These are phyloP conservation scores for Scheffersomyces segobiensis DNA, from an alignment of 1,139 yeast genomes.

Conservation along the genomic window DNA sequence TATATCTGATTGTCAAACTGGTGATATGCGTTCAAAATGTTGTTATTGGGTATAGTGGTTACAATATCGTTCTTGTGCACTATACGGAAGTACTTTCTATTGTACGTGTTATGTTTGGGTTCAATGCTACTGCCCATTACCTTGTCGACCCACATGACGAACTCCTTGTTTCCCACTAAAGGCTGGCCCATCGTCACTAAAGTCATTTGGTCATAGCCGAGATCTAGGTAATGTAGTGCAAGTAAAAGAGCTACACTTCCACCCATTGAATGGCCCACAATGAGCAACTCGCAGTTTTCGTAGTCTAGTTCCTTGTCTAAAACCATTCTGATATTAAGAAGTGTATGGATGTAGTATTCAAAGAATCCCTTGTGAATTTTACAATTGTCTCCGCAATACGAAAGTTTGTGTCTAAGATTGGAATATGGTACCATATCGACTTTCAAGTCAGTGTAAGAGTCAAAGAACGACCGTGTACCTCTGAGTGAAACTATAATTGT, in stretches of 20 bases:
- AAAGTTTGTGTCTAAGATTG: conserved; percentile 24
- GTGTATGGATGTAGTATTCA: conserved; percentile 31
- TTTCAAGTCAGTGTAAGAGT: conserved; percentile 45
- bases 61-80: conserved; percentile 50
- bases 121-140: conserved; percentile 30
- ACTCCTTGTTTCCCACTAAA: conserved; percentile 43
- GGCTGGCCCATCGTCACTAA: conserved; percentile 57
- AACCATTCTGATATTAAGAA: conserved; percentile 25
- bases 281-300: conserved; percentile 33
- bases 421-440: conserved; percentile 38
- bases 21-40: conserved; percentile 26
- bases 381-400: conserved; percentile 38
- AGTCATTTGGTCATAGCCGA: conserved; percentile 32
- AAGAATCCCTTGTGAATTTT: conserved; percentile 51
- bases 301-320: conserved; percentile 25
- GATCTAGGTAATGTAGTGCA: conserved; percentile 37
- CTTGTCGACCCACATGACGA: conserved; percentile 39
- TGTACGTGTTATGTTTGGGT: conserved; percentile 20
- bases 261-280: conserved; percentile 55
- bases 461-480: conserved; percentile 51
- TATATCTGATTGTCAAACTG: conserved; percentile 50
- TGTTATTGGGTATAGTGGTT: conserved; percentile 41
- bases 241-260: conserved; percentile 48
- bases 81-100: conserved; percentile 38
- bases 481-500: conserved; percentile 43